Evolutionary conservation across 2,329 filamentous ascomycete genomes (phyloP).

Genomic region (Colletotrichum cordylinicola): DNA sequence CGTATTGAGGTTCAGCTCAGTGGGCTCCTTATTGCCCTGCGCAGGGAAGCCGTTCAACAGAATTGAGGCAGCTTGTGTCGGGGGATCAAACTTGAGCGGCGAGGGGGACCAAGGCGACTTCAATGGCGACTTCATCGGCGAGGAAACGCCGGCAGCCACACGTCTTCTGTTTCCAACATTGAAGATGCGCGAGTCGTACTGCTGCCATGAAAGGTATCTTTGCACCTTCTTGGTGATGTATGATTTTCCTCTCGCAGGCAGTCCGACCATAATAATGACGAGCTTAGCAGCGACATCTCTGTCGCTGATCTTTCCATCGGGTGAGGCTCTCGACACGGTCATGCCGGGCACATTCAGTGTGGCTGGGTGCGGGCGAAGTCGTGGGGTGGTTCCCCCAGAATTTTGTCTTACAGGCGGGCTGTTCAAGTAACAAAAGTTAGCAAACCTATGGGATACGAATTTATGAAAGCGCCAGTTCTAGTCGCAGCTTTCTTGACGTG

Average conservation of each 20-base stretch:
- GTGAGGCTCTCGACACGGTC: conserved; percentile 93
- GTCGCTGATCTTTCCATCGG: conserved; percentile 91
- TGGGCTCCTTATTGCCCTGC: conserved; percentile 42
- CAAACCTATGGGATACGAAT: not conserved
- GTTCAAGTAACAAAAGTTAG: conserved; percentile 28
- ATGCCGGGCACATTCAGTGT: conserved; percentile 97
- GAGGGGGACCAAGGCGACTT: conserved; percentile 41
- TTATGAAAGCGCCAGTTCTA: not conserved
- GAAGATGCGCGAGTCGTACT: conserved; percentile 95
- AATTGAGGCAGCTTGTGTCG: conserved; percentile 62
- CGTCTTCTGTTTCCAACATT: conserved; percentile 94
- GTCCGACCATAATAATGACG: conserved; percentile 97
- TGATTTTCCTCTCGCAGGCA: conserved; percentile 94
- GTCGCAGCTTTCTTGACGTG: not conserved
- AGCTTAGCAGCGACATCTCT: conserved; percentile 95
- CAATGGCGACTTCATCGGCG: conserved; percentile 45
- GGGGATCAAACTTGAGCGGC: conserved; percentile 41
- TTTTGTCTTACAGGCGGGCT: conserved; percentile 75
- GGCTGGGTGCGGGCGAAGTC: conserved; percentile 82
- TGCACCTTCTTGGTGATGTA: conserved; percentile 99
- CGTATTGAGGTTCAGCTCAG: conserved; percentile 39
- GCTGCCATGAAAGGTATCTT: conserved; percentile 94
- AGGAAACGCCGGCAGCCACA: conserved; percentile 69
- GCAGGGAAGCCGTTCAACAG: conserved; percentile 59
- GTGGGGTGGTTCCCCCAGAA: conserved; percentile 78